Conservation (phyloP, 2,329 filamentous ascomycete species). For the Macrophomina pseudophaseolina region DNA sequence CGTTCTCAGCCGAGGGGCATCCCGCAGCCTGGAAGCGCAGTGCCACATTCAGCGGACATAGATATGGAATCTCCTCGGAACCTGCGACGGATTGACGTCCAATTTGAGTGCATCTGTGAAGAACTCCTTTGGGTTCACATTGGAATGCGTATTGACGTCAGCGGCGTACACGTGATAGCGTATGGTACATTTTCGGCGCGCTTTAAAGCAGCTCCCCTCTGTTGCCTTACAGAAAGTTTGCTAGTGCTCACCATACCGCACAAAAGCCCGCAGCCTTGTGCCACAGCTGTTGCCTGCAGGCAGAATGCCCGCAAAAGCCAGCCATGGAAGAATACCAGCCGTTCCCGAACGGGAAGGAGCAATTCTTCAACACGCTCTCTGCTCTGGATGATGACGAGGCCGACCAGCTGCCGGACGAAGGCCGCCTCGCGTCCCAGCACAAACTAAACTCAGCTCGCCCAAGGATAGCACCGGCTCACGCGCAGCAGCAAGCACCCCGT, state of each 20-base stretch:
- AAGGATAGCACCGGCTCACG: neutral
- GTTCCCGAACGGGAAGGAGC: slow-evolving; percentile 29
- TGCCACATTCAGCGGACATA: too few species aligned
- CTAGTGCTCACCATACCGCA: neutral
- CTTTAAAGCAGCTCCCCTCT: neutral
- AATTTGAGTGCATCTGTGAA: too few species aligned
- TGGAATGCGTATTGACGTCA: neutral
- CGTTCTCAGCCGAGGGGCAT: too few species aligned
- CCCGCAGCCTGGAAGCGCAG: too few species aligned
- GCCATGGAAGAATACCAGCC: slow-evolving; percentile 1
- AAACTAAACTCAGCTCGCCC: slow-evolving; percentile 23
- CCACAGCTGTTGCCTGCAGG: neutral
- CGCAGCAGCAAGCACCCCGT: neutral
- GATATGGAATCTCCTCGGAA: too few species aligned
- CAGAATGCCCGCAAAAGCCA: neutral
- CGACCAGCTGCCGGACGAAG: slow-evolving; percentile 32
- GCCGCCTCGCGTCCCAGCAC: slow-evolving; percentile 30
- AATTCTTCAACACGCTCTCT: slow-evolving; percentile 32
- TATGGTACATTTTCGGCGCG: neutral
- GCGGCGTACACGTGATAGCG: neutral
- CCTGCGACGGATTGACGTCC: too few species aligned
- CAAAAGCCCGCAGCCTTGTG: neutral
- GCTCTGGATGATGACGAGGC: slow-evolving; percentile 30
- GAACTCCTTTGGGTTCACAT: too few species aligned
- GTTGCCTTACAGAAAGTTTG: slow-evolving; percentile 7